Evolutionary conservation across 2,329 filamentous ascomycete genomes (phyloP).

Genomic region (Raffaelea albimanens): DNA sequence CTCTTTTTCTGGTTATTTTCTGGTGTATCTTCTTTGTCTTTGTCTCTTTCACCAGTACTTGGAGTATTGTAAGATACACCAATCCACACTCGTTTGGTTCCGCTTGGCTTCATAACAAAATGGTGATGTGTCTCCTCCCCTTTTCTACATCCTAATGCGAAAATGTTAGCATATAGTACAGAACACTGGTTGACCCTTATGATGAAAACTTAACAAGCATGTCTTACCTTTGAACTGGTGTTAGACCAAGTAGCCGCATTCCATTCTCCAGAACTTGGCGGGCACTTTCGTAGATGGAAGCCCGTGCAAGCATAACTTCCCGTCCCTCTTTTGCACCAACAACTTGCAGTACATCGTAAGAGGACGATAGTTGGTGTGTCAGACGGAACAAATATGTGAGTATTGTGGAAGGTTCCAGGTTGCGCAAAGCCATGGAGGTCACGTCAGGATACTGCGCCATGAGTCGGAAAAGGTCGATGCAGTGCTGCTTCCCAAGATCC

Average conservation of each 20-base stretch:
- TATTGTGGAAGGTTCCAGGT: conserved; percentile 58
- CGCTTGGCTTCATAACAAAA: too few relatives aligned
- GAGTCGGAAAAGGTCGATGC: conserved; percentile 49
- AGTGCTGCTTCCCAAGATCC: conserved; percentile 26
- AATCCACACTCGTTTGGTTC: too few relatives aligned
- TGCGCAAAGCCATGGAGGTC: conserved; percentile 52
- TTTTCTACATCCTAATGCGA: too few relatives aligned
- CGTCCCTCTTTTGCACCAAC: background rate
- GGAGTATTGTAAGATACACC: too few relatives aligned
- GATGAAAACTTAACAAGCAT: too few relatives aligned
- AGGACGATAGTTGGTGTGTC: background rate
- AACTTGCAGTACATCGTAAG: background rate
- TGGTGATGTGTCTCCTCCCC: too few relatives aligned
- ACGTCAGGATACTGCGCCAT: conserved; percentile 58
- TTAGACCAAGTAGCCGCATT: background rate
- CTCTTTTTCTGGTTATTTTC: background rate
- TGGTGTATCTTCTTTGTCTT: too few relatives aligned
- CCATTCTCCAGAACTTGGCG: background rate
- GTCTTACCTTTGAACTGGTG: background rate
- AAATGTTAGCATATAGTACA: too few relatives aligned
- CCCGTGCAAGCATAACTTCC: background rate
- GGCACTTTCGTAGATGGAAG: background rate
- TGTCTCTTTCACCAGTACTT: too few relatives aligned
- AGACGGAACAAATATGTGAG: conserved; percentile 33
- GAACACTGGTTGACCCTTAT: too few relatives aligned